phyloP scores from a whole-genome alignment of 2,329 filamentous ascomycete genomes.

The Fragosphaeria purpurea region DNA sequence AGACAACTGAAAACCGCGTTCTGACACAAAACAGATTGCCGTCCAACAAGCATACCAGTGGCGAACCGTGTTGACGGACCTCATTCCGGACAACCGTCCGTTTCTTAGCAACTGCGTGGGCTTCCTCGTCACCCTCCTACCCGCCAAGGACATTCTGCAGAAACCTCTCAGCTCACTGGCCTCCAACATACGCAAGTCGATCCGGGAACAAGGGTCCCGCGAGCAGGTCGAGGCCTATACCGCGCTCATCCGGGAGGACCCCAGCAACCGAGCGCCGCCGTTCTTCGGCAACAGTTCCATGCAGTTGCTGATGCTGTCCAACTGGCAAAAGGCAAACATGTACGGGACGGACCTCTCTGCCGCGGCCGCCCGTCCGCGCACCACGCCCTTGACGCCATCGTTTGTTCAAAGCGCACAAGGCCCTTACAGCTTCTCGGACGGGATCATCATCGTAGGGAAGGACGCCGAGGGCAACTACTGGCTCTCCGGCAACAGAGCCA shows the following conservation, averaged over 20 bases:
- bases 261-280: conserved; percentile 15
- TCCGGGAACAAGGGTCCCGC: conserved; percentile 22
- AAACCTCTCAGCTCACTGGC: conserved; percentile 22
- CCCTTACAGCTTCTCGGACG: conserved; percentile 15
- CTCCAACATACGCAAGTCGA: conserved; percentile 17
- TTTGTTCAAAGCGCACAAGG: conserved; percentile 16
- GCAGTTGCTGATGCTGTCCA: conserved; percentile 19
- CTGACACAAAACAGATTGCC: too few relatives aligned
- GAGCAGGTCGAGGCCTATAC: conserved; percentile 26
- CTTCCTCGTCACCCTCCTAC: too few relatives aligned
- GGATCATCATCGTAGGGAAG: conserved; percentile 20
- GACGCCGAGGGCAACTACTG: conserved; percentile 21
- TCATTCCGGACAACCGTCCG: too few relatives aligned
- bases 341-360: conserved; percentile 18
- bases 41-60: too few relatives aligned
- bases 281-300: conserved; percentile 22
- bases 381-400: conserved; percentile 10
- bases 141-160: conserved; percentile 12
- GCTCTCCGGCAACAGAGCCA: conserved; percentile 15
- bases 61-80: too few relatives aligned
- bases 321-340: conserved; percentile 6
- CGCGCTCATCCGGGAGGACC: conserved; percentile 16
- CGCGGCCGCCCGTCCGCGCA: conserved; percentile 5
- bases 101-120: too few relatives aligned
- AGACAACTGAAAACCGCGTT: too few relatives aligned